Base-by-base conservation (phyloP, 2,329 filamentous ascomycete species). In the Cordyceps tenuipes region DNA sequence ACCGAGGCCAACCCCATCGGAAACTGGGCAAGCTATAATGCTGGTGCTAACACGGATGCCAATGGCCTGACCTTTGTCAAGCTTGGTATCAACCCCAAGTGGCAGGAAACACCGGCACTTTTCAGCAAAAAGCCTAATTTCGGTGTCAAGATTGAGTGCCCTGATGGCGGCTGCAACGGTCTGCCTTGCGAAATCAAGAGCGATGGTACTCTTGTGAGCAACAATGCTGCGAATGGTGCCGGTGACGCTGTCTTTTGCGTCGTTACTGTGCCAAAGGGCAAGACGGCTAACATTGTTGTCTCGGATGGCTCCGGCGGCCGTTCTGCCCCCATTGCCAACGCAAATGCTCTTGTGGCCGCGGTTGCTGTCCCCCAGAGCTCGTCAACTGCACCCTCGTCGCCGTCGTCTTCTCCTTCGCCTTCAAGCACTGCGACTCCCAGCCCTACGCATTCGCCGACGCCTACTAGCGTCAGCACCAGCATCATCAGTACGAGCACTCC, bases 11-110 rank as follows among this genome's bases (percentile, higher is more conserved):
- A 85, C 63, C 79, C 87, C 1, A 72, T 84, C 65, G 89, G 89
- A 54, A 92, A 92, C 76, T 92, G 89, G 89, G 78, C 82, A 55
- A 85, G 88, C 2, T 93, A 86, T 68, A 88, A 91, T 64, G 86
- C 86, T 15, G 89, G 89, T 61, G 86, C 87, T 60, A 92, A 92
- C 73, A 85, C 84, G 17, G 84, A 85, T 65, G 66, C 68, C 51
- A 77, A 73, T 56, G 89, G 89, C 55, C 73, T 82, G 62, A 91
- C 88, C 1, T 92, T 82, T 69, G 80, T 90, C 66, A 91, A 90
- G 76, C 77, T 92, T 57, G 88, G 85, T 59, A 88, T 85, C 80
- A 92, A 92, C 72, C 89, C 89, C 26, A 87, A 90, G 63, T 92
- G 84, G 72, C 79, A 85, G 29, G 29, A 29, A 66, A 67, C 78